Evolutionary conservation across 257 asterid species (phyloP).

Genomic region (Salvia splendens): DNA sequence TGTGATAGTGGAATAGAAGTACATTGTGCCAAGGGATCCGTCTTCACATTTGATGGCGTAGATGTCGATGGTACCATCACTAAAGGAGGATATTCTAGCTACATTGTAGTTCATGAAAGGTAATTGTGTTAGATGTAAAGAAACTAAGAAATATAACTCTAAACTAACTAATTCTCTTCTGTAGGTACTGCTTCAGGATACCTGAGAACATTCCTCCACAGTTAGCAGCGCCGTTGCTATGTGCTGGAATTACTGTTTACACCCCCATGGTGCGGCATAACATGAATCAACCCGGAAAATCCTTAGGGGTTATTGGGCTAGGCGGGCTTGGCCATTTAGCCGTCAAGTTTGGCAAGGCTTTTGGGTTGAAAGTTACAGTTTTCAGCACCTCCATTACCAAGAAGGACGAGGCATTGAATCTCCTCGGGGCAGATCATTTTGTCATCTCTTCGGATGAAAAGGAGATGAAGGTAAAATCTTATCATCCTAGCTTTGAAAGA

Average conservation of each 20-base stretch:
- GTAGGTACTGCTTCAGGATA: slow-evolving; percentile 74
- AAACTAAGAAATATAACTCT: neutral
- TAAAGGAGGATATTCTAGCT: slow-evolving; percentile 86
- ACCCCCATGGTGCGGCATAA: slow-evolving; percentile 79
- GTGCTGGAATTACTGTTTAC: slow-evolving; percentile 95
- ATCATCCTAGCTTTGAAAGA: neutral
- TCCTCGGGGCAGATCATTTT: slow-evolving; percentile 80
- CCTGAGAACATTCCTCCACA: slow-evolving; percentile 72
- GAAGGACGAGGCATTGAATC: slow-evolving; percentile 68
- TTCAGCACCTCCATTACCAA: slow-evolving; percentile 83
- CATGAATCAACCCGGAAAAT: slow-evolving; percentile 89
- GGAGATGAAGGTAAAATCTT: slow-evolving; percentile 58
- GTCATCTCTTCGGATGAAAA: slow-evolving; percentile 75
- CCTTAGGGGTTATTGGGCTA: slow-evolving; percentile 84
- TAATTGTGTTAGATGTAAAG: slow-evolving; percentile 17
- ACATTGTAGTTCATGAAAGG: slow-evolving; percentile 79
- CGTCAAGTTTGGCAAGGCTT: slow-evolving; percentile 91
- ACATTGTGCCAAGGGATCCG: slow-evolving; percentile 67
- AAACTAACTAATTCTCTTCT: neutral
- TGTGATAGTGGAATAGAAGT: slow-evolving; percentile 59
- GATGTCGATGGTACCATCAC: slow-evolving; percentile 87
- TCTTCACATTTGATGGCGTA: slow-evolving; percentile 62
- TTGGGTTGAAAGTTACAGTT: slow-evolving; percentile 84
- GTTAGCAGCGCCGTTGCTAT: slow-evolving; percentile 83
- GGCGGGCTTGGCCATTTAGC: slow-evolving; percentile 99